Evolutionary conservation across 148 eudicot genomes (phyloP).

Genomic region (Vaccinium vitisidaea): DNA sequence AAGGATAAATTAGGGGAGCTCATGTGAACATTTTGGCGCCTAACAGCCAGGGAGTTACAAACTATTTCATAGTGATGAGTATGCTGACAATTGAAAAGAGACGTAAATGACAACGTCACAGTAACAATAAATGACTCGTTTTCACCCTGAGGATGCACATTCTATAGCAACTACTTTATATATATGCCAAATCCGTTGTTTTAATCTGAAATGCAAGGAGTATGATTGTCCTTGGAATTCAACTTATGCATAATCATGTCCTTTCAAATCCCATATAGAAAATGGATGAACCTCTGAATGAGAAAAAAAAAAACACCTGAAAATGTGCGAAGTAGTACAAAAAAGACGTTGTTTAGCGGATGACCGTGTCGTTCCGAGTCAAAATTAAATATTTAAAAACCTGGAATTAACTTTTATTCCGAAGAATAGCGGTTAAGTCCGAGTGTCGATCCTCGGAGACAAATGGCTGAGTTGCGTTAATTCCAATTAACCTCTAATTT

Average conservation of each 20-base stretch:
- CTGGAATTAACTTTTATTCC: too few relatives aligned
- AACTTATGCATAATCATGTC: neutral
- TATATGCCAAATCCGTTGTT: neutral
- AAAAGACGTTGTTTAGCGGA: conserved; percentile 10
- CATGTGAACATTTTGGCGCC: too few relatives aligned
- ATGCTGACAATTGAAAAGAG: neutral
- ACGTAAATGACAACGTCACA: neutral
- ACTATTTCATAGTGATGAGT: neutral
- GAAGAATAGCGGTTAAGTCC: too few relatives aligned
- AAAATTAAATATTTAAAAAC: too few relatives aligned
- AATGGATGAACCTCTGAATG: neutral
- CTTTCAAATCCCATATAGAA: neutral
- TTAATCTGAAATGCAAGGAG: neutral
- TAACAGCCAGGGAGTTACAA: neutral
- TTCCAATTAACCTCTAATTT: too few relatives aligned
- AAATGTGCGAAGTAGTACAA: neutral
- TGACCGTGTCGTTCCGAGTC: too few relatives aligned
- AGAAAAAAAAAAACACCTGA: neutral
- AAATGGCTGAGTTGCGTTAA: too few relatives aligned
- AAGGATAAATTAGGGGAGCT: too few relatives aligned
- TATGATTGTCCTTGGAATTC: neutral
- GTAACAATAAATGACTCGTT: neutral
- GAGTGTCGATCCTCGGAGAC: too few relatives aligned
- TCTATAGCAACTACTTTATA: neutral
- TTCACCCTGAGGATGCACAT: neutral